phyloP scores from a whole-genome alignment of 371 early-diverging fungal genomes.

The Mortierella sp. region DNA sequence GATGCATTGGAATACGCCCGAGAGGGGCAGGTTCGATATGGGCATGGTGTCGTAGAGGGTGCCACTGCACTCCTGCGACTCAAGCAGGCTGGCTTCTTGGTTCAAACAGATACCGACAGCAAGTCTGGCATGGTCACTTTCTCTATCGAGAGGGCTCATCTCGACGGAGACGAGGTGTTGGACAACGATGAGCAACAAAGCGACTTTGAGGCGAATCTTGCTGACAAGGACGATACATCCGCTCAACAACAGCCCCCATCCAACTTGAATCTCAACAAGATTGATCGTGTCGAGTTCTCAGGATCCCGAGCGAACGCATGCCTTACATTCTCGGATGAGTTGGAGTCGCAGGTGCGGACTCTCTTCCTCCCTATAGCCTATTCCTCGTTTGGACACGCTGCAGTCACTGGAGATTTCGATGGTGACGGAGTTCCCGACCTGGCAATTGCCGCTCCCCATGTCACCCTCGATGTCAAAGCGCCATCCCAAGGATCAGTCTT shows the following conservation, averaged over 20 bases:
- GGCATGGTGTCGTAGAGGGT: neutral
- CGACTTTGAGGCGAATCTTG: neutral
- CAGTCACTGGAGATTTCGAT: conserved; percentile 78
- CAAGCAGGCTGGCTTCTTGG: conserved; percentile 22
- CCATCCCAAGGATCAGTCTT: conserved; percentile 78
- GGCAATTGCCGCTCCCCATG: conserved; percentile 83
- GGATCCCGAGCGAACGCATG: conserved; percentile 8
- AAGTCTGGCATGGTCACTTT: conserved; percentile 40
- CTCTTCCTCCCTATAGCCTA: conserved; percentile 65
- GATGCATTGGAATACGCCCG: conserved; percentile 5
- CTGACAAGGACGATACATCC: neutral
- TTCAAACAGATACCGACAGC: conserved; percentile 14
- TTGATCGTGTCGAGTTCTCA: neutral
- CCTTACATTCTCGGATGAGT: conserved; percentile 30
- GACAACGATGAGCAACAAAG: too few species aligned
- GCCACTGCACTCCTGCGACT: conserved; percentile 14
- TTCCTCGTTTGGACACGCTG: conserved; percentile 75
- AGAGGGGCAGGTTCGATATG: conserved; percentile 19
- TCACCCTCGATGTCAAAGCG: conserved; percentile 12
- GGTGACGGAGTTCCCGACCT: conserved; percentile 71
- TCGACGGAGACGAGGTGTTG: neutral
- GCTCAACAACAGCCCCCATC: neutral
- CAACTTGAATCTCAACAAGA: neutral
- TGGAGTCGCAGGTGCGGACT: conserved; percentile 37
- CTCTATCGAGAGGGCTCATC: conserved; percentile 8